These are phyloP conservation scores for Colletotrichum lindemuthianum DNA, from an alignment of 2,329 filamentous ascomycete genomes.

Conservation along the genomic window DNA sequence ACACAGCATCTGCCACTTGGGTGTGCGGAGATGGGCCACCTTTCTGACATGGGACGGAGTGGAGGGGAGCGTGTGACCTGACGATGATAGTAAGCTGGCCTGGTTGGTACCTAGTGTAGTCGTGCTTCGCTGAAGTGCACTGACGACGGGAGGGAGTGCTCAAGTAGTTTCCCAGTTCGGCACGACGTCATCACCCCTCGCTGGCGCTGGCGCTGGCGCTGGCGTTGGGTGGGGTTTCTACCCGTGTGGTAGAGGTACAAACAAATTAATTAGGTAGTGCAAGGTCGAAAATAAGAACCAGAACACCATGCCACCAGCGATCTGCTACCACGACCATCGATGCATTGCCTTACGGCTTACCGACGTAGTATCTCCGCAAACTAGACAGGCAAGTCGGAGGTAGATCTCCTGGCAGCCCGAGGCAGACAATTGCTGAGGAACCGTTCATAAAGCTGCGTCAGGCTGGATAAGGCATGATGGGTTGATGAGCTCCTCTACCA, in stretches of 20 bases:
- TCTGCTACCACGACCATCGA: neutral
- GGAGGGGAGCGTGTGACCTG: constrained; percentile 2
- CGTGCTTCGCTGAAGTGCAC: neutral
- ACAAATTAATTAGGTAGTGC: neutral
- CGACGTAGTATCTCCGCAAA: neutral
- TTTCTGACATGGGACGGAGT: constrained; percentile 16
- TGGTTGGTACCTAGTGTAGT: neutral
- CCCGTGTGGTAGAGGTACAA: neutral
- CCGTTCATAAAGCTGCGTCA: constrained; percentile 9
- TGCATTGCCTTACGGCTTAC: neutral
- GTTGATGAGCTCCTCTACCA: neutral
- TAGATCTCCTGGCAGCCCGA: neutral
- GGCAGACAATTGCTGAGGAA: constrained; percentile 25
- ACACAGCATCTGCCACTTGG: constrained; percentile 13
- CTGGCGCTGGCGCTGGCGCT: neutral
- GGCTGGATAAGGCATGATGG: constrained; percentile 7
- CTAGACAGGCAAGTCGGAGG: no score
- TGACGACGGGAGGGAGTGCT: constrained; percentile 1
- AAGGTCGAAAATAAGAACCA: neutral
- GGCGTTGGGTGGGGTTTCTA: constrained; percentile 25
- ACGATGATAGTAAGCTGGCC: neutral
- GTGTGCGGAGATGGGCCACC: constrained; percentile 3
- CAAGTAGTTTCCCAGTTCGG: constrained; percentile 6
- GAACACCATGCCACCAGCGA: constrained; percentile 8
- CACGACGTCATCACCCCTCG: constrained; percentile 34